Evolutionary conservation across 345 rosid species (phyloP).

Genomic region (Conringia planisiliqua): DNA sequence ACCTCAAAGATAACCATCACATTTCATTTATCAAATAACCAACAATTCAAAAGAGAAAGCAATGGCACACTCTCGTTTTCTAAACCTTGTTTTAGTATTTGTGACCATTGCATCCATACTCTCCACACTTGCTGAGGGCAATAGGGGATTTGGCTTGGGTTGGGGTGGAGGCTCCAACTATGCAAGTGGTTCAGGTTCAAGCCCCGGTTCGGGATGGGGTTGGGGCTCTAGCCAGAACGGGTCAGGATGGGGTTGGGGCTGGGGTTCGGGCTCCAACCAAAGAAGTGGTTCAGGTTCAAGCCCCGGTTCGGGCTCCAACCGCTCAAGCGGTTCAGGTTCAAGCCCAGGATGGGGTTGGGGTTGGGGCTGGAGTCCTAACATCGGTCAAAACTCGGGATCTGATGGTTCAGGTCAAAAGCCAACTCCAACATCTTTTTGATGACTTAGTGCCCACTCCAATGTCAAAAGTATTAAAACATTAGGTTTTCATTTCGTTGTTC

Average conservation of each 20-base stretch:
- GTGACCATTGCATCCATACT: slow-evolving; percentile 6
- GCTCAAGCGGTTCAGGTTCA: too few species aligned
- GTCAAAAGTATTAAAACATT: not conserved
- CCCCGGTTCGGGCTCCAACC: not conserved
- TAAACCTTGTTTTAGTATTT: slow-evolving; percentile 8
- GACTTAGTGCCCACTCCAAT: too few species aligned
- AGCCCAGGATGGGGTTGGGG: too few species aligned
- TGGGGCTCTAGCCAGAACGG: slow-evolving; percentile 8
- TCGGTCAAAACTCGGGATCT: too few species aligned
- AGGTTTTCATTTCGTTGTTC: not conserved
- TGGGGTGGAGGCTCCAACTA: slow-evolving; percentile 36
- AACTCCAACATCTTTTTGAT: too few species aligned
- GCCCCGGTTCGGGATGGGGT: slow-evolving; percentile 7
- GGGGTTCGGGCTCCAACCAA: slow-evolving; percentile 35
- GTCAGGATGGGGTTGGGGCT: slow-evolving; percentile 25
- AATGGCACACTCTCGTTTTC: slow-evolving; percentile 14
- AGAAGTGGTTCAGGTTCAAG: slow-evolving; percentile 25
- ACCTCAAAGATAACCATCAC: slow-evolving; percentile 1
- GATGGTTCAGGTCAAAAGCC: slow-evolving; percentile 22
- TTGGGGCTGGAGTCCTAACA: too few species aligned
- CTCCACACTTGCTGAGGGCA: slow-evolving; percentile 23
- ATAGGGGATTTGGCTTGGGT: slow-evolving; percentile 27
- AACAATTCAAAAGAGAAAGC: not conserved
- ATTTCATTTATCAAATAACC: slow-evolving; percentile 7
- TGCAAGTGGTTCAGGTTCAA: slow-evolving; percentile 28